Percentiles rank a stretch among this genome's conserved stretches.
Evolutionary conservation across 441 rosid species (phyloP).

Genomic region (Corymbia calophylla): DNA sequence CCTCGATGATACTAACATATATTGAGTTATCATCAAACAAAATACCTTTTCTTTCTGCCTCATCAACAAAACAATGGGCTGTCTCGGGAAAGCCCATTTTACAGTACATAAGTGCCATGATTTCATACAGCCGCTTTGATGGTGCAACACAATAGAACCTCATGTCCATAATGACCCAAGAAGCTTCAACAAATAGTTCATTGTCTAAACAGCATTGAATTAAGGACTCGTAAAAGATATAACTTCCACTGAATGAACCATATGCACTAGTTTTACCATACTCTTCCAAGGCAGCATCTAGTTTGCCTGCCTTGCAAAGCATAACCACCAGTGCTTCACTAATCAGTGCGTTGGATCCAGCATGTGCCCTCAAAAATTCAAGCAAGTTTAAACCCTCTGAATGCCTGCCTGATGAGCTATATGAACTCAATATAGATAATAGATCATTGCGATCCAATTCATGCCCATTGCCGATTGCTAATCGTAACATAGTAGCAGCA

Average conservation of each 20-base stretch:
- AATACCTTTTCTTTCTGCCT: conserved; percentile 50
- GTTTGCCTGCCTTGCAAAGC: conserved; percentile 63
- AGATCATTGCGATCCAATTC: conserved; percentile 51
- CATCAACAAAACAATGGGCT: conserved; percentile 57
- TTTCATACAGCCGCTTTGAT: conserved; percentile 40
- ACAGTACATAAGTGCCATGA: conserved; percentile 58
- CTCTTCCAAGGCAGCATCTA: conserved; percentile 62
- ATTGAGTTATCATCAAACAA: conserved; percentile 34
- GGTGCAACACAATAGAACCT: conserved; percentile 55
- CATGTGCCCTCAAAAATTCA: conserved; percentile 55
- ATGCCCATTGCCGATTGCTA: conserved; percentile 41
- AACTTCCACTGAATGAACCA: conserved; percentile 38
- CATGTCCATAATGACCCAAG: conserved; percentile 83
- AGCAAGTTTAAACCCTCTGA: conserved; percentile 83
- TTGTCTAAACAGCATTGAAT: conserved; percentile 61
- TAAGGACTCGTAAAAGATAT: conserved; percentile 63
- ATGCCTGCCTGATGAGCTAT: conserved; percentile 69
- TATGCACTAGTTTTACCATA: conserved; percentile 37
- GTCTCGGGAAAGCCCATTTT: conserved; percentile 87
- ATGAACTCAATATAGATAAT: conserved; percentile 67
- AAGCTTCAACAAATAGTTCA: conserved; percentile 62
- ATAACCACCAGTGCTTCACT: conserved; percentile 62
- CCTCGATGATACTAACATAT: conserved; percentile 57
- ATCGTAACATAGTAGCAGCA: conserved; percentile 65
- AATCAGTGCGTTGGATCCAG: conserved; percentile 41